Evolutionary conservation across 164 flowering plant genomes (phyloP).

Genomic region (Sextonia rubra): DNA sequence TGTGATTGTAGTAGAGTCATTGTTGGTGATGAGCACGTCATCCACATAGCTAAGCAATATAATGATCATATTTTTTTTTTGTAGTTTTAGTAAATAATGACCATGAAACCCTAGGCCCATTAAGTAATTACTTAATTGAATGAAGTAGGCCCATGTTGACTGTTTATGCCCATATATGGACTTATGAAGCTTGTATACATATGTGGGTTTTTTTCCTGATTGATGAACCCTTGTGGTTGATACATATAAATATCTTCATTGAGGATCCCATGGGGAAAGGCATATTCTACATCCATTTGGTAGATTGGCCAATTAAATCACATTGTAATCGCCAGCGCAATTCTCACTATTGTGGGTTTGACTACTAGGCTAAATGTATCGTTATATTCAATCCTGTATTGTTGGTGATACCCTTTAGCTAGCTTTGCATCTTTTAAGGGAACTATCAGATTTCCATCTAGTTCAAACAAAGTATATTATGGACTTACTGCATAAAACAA

Average conservation of each 20-base stretch:
- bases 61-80: not conserved
- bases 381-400: not conserved
- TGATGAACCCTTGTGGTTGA: not conserved
- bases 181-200: not conserved
- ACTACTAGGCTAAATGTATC: slow-evolving; percentile 1
- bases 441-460: not conserved
- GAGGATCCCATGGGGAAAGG: not conserved
- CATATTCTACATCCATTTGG: too few relatives aligned
- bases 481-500: too few relatives aligned
- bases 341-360: not conserved
- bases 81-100: not conserved
- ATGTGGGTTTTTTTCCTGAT: not conserved
- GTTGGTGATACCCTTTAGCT: slow-evolving; percentile 4
- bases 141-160: not conserved
- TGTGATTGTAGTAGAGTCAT: not conserved
- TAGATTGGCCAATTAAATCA: not conserved
- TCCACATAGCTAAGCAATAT: not conserved
- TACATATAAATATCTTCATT: too few relatives aligned
- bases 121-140: not conserved
- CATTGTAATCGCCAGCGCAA: not conserved
- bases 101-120: not conserved
- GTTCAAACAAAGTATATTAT: not conserved
- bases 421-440: not conserved
- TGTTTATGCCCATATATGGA: slow-evolving; percentile 1
- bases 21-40: not conserved